A percentile compares a stretch with the other conserved stretches of the same genome.
Conservation (phyloP, 1,139 yeast genomes). For the Pichia sp. region DNA sequence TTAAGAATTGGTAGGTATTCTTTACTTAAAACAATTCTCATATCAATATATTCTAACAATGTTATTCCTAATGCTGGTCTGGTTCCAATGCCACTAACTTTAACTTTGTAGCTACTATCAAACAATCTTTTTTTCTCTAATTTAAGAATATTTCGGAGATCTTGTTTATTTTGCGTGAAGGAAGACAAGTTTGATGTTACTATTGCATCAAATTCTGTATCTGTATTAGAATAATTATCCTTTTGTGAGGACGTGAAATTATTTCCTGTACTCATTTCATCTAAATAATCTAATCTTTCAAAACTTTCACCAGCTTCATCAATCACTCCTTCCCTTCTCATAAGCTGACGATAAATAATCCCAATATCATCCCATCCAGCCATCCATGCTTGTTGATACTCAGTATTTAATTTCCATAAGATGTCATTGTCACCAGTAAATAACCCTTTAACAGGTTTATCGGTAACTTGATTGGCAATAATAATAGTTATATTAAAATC, state of each 20-base stretch:
- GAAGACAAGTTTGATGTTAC: no score
- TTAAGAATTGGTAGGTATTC: slow-evolving; percentile 28
- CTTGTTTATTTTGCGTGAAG: no score
- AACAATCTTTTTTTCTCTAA: slow-evolving; percentile 25
- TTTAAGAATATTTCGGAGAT: slow-evolving; percentile 19
- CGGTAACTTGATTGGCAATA: slow-evolving; percentile 77
- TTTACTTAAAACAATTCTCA: slow-evolving; percentile 29
- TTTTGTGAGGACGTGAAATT: neutral
- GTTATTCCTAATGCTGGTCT: slow-evolving; percentile 30
- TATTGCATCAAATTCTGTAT: no score
- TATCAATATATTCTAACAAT: slow-evolving; percentile 29
- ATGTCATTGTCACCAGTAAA: slow-evolving; percentile 29
- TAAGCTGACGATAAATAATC: slow-evolving; percentile 25
- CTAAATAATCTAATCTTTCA: slow-evolving; percentile 24
- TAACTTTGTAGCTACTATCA: slow-evolving; percentile 24
- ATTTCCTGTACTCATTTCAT: slow-evolving; percentile 9
- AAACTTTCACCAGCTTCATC: slow-evolving; percentile 19
- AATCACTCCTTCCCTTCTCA: slow-evolving; percentile 16
- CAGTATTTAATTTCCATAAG: slow-evolving; percentile 41
- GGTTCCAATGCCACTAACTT: slow-evolving; percentile 27
- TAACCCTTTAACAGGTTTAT: slow-evolving; percentile 36
- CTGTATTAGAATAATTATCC: neutral
- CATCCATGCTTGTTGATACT: slow-evolving; percentile 66
- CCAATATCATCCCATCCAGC: slow-evolving; percentile 63
- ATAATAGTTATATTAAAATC: slow-evolving; percentile 54